Evolutionary conservation across 2,329 filamentous ascomycete species (phyloP), one percentile per base, ranked within the genome.

Genomic region (Monosporascus ibericus): DNA sequence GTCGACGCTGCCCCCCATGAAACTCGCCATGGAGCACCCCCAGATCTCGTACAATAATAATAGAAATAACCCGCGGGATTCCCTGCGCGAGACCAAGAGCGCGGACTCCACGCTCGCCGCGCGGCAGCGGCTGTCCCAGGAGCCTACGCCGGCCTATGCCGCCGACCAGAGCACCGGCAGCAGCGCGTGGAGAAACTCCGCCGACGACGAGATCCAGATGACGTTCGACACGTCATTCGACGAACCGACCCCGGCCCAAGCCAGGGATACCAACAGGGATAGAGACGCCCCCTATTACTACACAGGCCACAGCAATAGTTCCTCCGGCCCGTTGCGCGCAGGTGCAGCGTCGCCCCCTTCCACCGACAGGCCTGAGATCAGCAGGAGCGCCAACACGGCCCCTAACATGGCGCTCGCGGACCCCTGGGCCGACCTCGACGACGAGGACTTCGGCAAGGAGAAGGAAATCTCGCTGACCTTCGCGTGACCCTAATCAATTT

Each of bases 1-100:
- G 69, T 91, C 88, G 48, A 96, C 92, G 2, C 74, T 96, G 24
- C 92, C 92, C 46, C 90, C 92, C 0, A 95, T 96, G 80, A 94
- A 90, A 67, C 79, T 96, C 52, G 81, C 87, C 55, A 62, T 86
- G 34, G 63, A 70, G 6, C 63, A 70, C 1, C 57, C 68, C 1
- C 66, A 72, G n/a, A 55, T 65, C 1, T 66, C 71, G 18, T 34
- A 14, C 30, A 34, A 34, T 5, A 14, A 34, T 34, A 14, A 34
- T 34, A 14, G 30, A 9, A 54, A 58, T 5, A 66, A 61, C 27
- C 64, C 65, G 25, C 60, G 70, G 18, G 64, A 68, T 40, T 61
- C 53, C 3, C 60, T 79, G 20, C 72, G 75, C 47, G 74, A 74
- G 60, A 75, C 74, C 2, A 74, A 72, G 65, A 81, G 76, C 62